Evolutionary conservation across 2,329 filamentous ascomycete genomes (phyloP), one percentile per base, ranked within the genome.

Genomic region (Paecilomyces fulvus): DNA sequence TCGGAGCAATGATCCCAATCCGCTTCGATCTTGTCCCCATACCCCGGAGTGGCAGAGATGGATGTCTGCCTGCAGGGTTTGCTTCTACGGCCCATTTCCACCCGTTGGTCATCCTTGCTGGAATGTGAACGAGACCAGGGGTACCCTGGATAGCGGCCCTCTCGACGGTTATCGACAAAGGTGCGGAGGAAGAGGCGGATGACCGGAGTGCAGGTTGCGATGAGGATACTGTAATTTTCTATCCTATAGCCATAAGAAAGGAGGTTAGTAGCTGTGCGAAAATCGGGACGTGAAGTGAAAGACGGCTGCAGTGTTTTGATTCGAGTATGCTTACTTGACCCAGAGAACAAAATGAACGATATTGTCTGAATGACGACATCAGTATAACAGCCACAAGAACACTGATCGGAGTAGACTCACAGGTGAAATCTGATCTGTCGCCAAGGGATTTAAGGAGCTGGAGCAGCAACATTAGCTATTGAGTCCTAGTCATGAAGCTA

Each of bases 191-290:
- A 69, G 25, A 73, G 65, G 3, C 70, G 66, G 37, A 67, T 64
- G 25, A 73, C 64, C 1, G 69, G 68, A 3, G 69, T 67, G 5
- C 67, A 70, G 2, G 68, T 68, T 17, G 70, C 71, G 20, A 73
- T 63, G 0, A 73, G 63, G 17, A 73, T 72, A 55, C 63, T 67
- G 56, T 70, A 72, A 52, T 73, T 73, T 56, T 73, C 70, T 20
- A 73, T 71, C 43, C 69, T 72, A 53, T 14, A 1, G 6, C 10
- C 25, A 25, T n/a, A 12, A 1, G 2, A 28, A 28, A 28, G 25
- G 7, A 28, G 28, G 54, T 60, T 51, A 60, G 55, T 30, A 31
- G 21, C 14, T 8, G 37, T 43, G 14, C 14, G 37, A 6, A 43
- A 17, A 9, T 3, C n/a, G 1, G n/a, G 3, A 17, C 2, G 25